These are phyloP conservation scores for Xenoacremonium recifei DNA, from an alignment of 2,329 filamentous ascomycete genomes.

Conservation along the genomic window DNA sequence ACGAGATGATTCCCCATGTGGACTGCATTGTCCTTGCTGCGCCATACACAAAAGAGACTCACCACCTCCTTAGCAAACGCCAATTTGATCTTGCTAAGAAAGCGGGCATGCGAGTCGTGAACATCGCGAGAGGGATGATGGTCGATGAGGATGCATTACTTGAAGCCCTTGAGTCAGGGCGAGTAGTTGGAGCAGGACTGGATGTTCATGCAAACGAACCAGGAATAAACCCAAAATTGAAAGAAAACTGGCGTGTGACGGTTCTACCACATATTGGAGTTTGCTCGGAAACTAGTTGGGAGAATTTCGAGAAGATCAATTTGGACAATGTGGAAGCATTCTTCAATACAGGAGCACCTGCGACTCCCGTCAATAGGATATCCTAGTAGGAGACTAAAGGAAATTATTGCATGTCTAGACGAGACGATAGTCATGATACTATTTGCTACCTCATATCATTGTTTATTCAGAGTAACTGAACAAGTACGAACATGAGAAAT, in stretches of 20 bases:
- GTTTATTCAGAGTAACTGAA: too few species aligned
- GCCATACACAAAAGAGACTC: conserved; percentile 15
- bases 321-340: conserved; percentile 14
- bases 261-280: conserved; percentile 16
- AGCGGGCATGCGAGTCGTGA: conserved; percentile 15
- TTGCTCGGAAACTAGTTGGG: conserved; percentile 15
- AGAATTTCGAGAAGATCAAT: conserved; percentile 14
- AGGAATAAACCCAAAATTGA: conserved; percentile 11
- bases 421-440: too few species aligned
- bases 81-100: conserved; percentile 10
- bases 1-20: conserved; percentile 9
- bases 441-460: too few species aligned
- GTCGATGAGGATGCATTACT: conserved; percentile 18
- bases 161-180: conserved; percentile 13
- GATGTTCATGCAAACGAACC: conserved; percentile 19
- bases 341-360: conserved; percentile 8
- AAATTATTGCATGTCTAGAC: too few species aligned
- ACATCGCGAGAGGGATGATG: conserved; percentile 18
- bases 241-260: conserved; percentile 13
- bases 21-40: conserved; percentile 15
- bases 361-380: conserved; percentile 13
- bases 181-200: conserved; percentile 11
- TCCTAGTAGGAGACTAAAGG: neutral
- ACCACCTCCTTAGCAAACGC: conserved; percentile 11
- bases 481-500: too few species aligned